These are phyloP conservation scores for Gentiana macrophylla DNA, from an alignment of 257 asterid species.

Conservation along the genomic window DNA sequence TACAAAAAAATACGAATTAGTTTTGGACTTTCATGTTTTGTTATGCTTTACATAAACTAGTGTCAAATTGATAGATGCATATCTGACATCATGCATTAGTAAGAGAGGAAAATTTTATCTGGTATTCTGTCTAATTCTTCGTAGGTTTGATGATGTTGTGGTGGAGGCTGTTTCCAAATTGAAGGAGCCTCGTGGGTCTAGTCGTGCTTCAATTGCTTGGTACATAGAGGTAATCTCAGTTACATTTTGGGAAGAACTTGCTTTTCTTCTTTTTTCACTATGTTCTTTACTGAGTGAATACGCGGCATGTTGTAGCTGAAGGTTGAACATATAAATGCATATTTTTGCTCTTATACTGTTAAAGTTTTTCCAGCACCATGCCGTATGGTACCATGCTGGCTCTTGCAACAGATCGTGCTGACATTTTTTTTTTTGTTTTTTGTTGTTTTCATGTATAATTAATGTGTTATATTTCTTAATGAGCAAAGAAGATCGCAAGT, in stretches of 20 bases:
- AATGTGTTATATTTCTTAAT: background rate
- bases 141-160: conserved; percentile 65
- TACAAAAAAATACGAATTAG: too few relatives aligned
- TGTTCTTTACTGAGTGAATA: too few relatives aligned
- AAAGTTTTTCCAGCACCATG: too few relatives aligned
- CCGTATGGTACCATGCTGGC: background rate
- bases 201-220: conserved; percentile 45
- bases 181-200: conserved; percentile 93
- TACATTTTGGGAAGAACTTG: too few relatives aligned
- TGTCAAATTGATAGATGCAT: background rate
- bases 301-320: too few relatives aligned
- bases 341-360: too few relatives aligned
- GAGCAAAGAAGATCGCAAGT: background rate
- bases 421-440: background rate
- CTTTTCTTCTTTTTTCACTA: too few relatives aligned
- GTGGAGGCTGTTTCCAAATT: conserved; percentile 76
- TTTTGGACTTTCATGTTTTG: background rate
- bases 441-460: background rate
- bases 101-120: background rate
- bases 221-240: conserved; percentile 59
- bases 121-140: conserved; percentile 14
- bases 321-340: too few relatives aligned
- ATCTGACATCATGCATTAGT: background rate
- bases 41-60: too few relatives aligned
- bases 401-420: background rate